A percentile compares a stretch with the other conserved stretches of the same genome.
These are phyloP conservation scores for Strigomonas culicis DNA, from an alignment of 208 protist species.

Conservation along the genomic window DNA sequence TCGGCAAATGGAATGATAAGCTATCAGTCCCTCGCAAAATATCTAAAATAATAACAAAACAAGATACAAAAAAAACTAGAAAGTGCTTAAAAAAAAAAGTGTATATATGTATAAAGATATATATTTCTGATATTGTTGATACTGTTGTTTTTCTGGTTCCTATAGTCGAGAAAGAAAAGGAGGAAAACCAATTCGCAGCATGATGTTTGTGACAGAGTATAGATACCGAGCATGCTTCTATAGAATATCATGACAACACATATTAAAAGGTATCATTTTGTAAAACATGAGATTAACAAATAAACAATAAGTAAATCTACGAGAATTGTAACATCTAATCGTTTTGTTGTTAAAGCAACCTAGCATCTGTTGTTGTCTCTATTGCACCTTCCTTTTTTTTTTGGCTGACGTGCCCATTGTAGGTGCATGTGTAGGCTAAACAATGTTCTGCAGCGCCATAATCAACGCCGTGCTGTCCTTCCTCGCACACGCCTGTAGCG, in stretches of 20 bases:
- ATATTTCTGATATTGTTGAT: slow-evolving; percentile 2
- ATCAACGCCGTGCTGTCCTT: slow-evolving; percentile 42
- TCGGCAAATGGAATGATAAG: neutral
- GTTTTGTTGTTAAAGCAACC: too few relatives aligned
- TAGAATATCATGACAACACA: too few relatives aligned
- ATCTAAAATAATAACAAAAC: neutral
- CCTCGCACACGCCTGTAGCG: slow-evolving; percentile 50
- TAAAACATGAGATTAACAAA: too few relatives aligned
- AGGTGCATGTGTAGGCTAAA: slow-evolving; percentile 7
- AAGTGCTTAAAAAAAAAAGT: slow-evolving; percentile 4
- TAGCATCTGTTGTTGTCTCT: neutral
- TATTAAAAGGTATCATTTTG: too few relatives aligned
- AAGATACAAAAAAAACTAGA: slow-evolving; percentile 10
- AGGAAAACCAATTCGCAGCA: neutral
- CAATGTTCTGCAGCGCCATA: slow-evolving; percentile 30
- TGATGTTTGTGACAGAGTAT: too few relatives aligned
- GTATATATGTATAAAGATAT: slow-evolving; percentile 10
- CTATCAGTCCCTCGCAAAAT: too few relatives aligned
- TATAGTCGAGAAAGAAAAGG: neutral
- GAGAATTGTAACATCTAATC: too few relatives aligned
- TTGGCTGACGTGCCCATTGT: neutral
- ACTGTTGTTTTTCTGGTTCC: neutral
- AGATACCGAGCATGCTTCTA: too few relatives aligned
- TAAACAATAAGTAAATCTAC: too few relatives aligned
- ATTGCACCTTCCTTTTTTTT: neutral